These are phyloP conservation scores for Coprinopsis cinerea DNA, from an alignment of 768 basidiomycete species.

Conservation along the genomic window DNA sequence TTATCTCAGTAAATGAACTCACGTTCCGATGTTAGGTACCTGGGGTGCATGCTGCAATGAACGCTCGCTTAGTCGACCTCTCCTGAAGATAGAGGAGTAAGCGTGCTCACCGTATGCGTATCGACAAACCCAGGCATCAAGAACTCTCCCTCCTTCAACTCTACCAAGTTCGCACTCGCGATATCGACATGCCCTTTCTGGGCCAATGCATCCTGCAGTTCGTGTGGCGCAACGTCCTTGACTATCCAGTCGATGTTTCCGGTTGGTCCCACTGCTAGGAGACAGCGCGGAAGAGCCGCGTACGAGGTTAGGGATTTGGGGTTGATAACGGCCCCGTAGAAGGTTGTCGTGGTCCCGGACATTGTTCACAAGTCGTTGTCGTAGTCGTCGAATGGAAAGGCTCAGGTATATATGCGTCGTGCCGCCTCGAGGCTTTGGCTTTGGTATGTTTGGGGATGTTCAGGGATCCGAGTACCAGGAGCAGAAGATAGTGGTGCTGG, in stretches of 20 bases:
- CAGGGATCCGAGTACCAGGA: too few relatives aligned
- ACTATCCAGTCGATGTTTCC: slow-evolving; percentile 68
- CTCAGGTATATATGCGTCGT: too few relatives aligned
- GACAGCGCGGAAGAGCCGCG: slow-evolving; percentile 42
- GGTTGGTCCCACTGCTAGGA: slow-evolving; percentile 44
- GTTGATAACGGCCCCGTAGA: slow-evolving; percentile 54
- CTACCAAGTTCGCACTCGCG: slow-evolving; percentile 37
- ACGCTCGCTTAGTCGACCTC: not conserved
- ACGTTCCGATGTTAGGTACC: slow-evolving; percentile 67
- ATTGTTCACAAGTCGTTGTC: slow-evolving; percentile 6
- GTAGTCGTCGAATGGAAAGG: too few relatives aligned
- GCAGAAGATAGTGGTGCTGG: too few relatives aligned
- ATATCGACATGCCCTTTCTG: slow-evolving; percentile 44
- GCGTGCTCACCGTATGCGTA: slow-evolving; percentile 69
- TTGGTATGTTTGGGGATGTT: too few relatives aligned
- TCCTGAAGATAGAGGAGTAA: slow-evolving; percentile 4
- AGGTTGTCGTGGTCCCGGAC: slow-evolving; percentile 22
- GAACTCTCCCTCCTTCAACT: slow-evolving; percentile 53
- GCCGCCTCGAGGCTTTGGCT: too few relatives aligned
- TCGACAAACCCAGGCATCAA: slow-evolving; percentile 87
- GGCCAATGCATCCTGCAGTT: slow-evolving; percentile 44
- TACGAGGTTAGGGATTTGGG: slow-evolving; percentile 39
- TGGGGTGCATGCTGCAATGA: slow-evolving; percentile 74
- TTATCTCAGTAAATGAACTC: slow-evolving; percentile 15
- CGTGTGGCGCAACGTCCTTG: slow-evolving; percentile 43